These are phyloP conservation scores for Kazachstania africana DNA, from an alignment of 805 yeast species.

Conservation along the genomic window DNA sequence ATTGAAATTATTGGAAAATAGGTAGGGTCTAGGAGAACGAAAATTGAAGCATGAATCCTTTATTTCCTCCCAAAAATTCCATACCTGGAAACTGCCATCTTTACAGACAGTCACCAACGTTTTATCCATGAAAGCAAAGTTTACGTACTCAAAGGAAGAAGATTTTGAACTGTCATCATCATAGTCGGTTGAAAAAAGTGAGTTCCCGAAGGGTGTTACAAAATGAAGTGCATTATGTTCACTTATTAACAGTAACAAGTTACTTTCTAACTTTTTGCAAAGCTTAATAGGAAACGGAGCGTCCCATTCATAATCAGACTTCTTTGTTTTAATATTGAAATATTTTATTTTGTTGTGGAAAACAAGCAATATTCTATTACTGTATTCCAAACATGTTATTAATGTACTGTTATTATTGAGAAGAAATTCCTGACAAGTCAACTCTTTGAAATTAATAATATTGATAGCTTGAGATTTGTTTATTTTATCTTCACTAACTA, in stretches of 20 bases:
- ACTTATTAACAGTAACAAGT: constrained; percentile 13
- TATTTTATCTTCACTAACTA: constrained; percentile 8
- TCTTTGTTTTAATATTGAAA: constrained; percentile 10
- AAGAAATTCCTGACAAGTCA: constrained; percentile 4
- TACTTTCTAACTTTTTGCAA: constrained; percentile 12
- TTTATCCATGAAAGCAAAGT: constrained; percentile 10
- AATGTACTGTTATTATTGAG: constrained; percentile 5
- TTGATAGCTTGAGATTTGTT: not conserved
- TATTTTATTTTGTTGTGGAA: constrained; percentile 8
- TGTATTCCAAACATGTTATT: constrained; percentile 6
- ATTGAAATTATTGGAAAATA: constrained; percentile 17
- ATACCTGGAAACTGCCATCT: constrained; percentile 16
- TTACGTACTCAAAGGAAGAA: constrained; percentile 8
- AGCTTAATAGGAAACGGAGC: constrained; percentile 9
- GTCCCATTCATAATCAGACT: constrained; percentile 6
- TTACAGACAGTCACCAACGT: constrained; percentile 9
- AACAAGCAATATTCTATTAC: constrained; percentile 9
- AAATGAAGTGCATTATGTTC: constrained; percentile 13
- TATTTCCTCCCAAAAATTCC: constrained; percentile 21
- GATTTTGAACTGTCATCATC: constrained; percentile 7
- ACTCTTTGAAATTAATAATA: constrained; percentile 11
- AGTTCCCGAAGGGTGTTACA: constrained; percentile 20
- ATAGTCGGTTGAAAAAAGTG: constrained; percentile 15
- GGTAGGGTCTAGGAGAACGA: constrained; percentile 12
- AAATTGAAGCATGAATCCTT: constrained; percentile 13